Conservation (phyloP, 108 stramenopile species). For the Pseudonitzschia multiseries region DNA sequence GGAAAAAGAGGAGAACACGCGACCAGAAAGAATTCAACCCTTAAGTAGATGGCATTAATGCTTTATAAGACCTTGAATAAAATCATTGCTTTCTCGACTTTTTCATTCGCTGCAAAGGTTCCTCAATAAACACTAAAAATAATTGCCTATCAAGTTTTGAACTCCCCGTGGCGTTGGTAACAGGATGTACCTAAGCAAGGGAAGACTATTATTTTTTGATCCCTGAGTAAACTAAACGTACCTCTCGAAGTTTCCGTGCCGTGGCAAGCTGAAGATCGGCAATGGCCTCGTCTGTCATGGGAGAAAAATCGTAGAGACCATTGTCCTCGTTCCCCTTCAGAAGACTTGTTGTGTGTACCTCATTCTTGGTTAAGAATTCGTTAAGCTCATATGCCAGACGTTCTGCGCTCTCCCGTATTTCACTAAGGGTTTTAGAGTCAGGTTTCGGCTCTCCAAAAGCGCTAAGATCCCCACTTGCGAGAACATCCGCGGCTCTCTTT, state of each 20-base stretch:
- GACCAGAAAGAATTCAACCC: background rate
- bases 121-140: background rate
- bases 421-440: constrained; percentile 4
- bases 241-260: constrained; percentile 55
- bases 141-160: background rate
- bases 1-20: constrained; percentile 1
- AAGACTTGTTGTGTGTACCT: background rate
- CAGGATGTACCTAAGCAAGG: background rate
- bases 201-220: no score
- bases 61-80: background rate
- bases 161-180: constrained; percentile 3
- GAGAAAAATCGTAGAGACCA: background rate
- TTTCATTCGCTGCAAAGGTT: background rate
- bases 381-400: constrained; percentile 33
- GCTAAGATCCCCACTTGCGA: constrained; percentile 12
- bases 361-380: constrained; percentile 25
- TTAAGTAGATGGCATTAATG: constrained; percentile 4
- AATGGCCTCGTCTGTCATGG: constrained; percentile 34
- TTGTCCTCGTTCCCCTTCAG: background rate
- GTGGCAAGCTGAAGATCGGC: constrained; percentile 51
- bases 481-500: constrained; percentile 19
- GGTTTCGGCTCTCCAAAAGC: constrained; percentile 19
- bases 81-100: background rate
- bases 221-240: constrained; percentile 15
- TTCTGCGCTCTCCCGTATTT: constrained; percentile 17